Percentiles rank a stretch among this genome's conserved stretches.
Conservation (phyloP, 106 monocot genomes). For the Phalaenopsis equestris region DNA sequence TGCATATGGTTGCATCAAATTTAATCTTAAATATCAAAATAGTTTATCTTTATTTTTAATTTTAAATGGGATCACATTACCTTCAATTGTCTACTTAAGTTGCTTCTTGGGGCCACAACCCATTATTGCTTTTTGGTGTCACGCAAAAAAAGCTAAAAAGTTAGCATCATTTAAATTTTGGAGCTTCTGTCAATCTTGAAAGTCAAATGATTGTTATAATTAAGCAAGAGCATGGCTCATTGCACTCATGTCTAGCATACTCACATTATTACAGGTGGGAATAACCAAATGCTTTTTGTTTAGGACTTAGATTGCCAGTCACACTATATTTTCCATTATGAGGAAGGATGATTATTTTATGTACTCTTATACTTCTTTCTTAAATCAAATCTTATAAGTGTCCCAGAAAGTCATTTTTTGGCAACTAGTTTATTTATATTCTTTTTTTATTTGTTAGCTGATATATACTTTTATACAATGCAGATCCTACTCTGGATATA, state of each 20-base stretch:
- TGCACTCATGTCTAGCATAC: neutral
- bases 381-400: neutral
- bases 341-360: neutral
- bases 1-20: too few relatives aligned
- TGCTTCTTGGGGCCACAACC: too few relatives aligned
- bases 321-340: neutral
- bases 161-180: neutral
- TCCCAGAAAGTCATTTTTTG: neutral
- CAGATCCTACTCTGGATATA: constrained; percentile 46
- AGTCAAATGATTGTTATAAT: neutral
- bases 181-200: neutral
- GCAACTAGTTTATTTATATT: neutral
- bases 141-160: neutral
- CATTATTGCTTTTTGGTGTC: too few relatives aligned
- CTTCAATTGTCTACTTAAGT: too few relatives aligned
- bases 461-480: constrained; percentile 3
- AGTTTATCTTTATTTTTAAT: too few relatives aligned
- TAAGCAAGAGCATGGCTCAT: neutral
- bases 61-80: too few relatives aligned
- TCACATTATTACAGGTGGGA: neutral
- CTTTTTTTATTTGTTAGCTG: too few relatives aligned
- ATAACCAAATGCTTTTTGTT: neutral
- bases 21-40: too few relatives aligned
- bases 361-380: too few relatives aligned
- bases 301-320: neutral